These are phyloP conservation scores for Fomitopsis pulvina DNA, from an alignment of 768 basidiomycete genomes.

Conservation along the genomic window DNA sequence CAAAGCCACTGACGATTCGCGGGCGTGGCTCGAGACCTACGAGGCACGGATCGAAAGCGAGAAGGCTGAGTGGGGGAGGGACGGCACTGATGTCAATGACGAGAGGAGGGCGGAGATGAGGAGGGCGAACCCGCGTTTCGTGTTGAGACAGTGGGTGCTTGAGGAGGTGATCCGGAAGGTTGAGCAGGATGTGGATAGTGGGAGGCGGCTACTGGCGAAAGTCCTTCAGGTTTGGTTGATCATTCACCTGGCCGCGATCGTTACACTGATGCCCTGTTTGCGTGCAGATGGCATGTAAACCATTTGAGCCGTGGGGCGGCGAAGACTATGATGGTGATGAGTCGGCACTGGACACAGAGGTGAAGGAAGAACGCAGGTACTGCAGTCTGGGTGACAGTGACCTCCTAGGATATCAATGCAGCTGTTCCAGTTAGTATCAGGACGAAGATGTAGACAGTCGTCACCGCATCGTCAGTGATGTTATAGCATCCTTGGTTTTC, in stretches of 20 bases:
- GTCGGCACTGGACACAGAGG: conserved; percentile 46
- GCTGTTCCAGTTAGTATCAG: conserved; percentile 69
- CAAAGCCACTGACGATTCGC: conserved; percentile 45
- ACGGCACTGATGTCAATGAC: conserved; percentile 31
- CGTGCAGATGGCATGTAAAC: conserved; percentile 77
- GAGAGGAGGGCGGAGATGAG: conserved; percentile 46
- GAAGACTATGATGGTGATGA: conserved; percentile 46
- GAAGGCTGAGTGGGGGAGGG: conserved; percentile 36
- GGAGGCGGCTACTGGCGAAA: conserved; percentile 67
- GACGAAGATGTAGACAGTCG: not conserved
- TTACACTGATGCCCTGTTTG: not conserved
- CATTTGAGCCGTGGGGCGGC: conserved; percentile 85
- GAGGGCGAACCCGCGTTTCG: conserved; percentile 81
- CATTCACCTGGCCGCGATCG: not conserved
- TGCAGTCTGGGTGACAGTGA: conserved; percentile 72
- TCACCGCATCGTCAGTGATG: not conserved
- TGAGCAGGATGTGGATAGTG: conserved; percentile 55
- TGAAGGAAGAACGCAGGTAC: conserved; percentile 62
- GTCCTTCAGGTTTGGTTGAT: conserved; percentile 66
- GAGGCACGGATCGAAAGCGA: conserved; percentile 52
- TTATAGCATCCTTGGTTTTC: not conserved
- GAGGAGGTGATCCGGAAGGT: conserved; percentile 85
- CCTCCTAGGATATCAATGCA: conserved; percentile 89
- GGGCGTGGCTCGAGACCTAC: conserved; percentile 59
- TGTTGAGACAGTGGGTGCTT: conserved; percentile 91